Evolutionary conservation across 106 monocot species (phyloP).

Genomic region (Dendrobium catenatum): DNA sequence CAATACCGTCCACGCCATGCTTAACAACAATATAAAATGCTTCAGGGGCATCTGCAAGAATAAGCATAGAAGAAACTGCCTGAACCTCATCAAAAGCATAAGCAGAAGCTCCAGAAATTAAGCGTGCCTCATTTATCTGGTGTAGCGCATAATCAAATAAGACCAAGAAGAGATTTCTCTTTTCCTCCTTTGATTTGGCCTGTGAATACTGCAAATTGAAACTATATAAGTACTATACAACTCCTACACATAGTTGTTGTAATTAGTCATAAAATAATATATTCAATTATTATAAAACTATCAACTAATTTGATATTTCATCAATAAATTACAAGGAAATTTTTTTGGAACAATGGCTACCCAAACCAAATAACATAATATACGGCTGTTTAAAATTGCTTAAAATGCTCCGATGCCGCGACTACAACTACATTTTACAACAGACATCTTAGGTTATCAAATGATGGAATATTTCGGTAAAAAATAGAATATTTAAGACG

Average conservation of each 20-base stretch:
- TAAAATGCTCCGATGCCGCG: not conserved
- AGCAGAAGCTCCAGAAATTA: conserved; percentile 41
- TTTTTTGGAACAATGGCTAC: not conserved
- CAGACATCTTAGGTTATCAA: not conserved
- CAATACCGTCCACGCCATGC: conserved; percentile 83
- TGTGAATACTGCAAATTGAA: conserved; percentile 76
- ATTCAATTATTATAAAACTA: not conserved
- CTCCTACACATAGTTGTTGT: not conserved
- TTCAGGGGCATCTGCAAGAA: conserved; percentile 79
- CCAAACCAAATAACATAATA: not conserved
- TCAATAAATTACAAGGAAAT: not conserved
- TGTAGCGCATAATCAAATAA: conserved; percentile 79
- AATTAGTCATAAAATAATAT: not conserved
- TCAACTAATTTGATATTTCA: not conserved
- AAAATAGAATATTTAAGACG: not conserved
- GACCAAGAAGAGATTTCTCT: conserved; percentile 67
- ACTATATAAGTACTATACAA: conserved; percentile 1
- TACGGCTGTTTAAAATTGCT: not conserved
- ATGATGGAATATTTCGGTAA: not conserved
- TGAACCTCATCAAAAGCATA: conserved; percentile 64
- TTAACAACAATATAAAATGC: conserved; percentile 85
- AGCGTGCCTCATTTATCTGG: conserved; percentile 63
- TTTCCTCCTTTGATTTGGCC: conserved; percentile 81
- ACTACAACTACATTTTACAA: not conserved
- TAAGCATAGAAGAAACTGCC: conserved; percentile 66